phyloP scores from a whole-genome alignment of 1,139 yeast species.

The Suhomyces wounanorum region DNA sequence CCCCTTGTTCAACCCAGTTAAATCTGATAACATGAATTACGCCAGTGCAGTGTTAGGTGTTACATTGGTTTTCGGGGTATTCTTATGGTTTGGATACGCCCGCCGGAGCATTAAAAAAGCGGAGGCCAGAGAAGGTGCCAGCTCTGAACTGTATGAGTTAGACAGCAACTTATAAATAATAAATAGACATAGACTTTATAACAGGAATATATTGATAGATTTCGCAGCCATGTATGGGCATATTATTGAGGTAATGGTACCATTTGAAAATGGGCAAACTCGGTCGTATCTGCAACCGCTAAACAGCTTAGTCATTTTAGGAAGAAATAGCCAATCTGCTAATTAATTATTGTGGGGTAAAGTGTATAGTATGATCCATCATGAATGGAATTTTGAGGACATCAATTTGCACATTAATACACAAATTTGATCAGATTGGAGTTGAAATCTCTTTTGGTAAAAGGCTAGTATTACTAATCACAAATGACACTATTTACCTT shows the following conservation, averaged over 20 bases:
- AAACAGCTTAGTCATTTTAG: not conserved
- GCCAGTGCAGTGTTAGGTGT: conserved; percentile 39
- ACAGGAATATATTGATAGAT: not conserved
- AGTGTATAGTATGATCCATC: no score
- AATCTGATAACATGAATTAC: conserved; percentile 37
- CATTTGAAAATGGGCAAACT: not conserved
- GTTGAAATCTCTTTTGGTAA: no score
- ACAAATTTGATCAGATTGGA: no score
- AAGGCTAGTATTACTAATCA: no score
- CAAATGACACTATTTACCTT: no score
- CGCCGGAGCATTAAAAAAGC: conserved; percentile 13
- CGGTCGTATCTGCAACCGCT: not conserved
- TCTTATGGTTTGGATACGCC: conserved; percentile 32
- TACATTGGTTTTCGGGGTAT: conserved; percentile 29
- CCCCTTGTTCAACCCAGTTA: conserved; percentile 33
- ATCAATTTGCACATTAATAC: no score
- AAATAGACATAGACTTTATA: not conserved
- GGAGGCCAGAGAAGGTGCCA: not conserved
- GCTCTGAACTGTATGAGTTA: not conserved
- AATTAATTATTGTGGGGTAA: no score
- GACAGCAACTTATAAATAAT: not conserved
- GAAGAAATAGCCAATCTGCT: no score
- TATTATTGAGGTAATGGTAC: not conserved
- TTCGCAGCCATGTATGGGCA: not conserved
- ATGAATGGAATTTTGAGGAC: no score